Evolutionary conservation across 208 protist genomes (phyloP).

Genomic region (Angomonas ambiguus): DNA sequence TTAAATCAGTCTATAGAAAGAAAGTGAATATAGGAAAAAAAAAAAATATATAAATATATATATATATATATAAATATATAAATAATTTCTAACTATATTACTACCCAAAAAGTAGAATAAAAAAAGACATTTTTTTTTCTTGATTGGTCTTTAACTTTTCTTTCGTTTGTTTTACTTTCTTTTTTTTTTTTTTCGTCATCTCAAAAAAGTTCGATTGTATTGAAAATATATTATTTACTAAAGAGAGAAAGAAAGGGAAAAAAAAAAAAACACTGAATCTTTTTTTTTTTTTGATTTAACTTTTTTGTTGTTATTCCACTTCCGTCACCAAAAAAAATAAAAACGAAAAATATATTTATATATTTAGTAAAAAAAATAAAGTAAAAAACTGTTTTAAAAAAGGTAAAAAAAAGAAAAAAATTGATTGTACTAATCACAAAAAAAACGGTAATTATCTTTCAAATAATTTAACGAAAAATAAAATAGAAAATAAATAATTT

Average conservation of each 20-base stretch:
- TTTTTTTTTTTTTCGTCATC: neutral
- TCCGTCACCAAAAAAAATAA: neutral
- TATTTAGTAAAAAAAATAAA: neutral
- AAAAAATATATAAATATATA: constrained; percentile 2
- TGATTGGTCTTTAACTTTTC: neutral
- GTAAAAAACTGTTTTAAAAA: neutral
- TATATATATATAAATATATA: no score
- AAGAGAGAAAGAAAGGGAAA: neutral
- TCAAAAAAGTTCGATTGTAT: constrained; percentile 1
- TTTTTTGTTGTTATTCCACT: constrained; percentile 1
- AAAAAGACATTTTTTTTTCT: neutral
- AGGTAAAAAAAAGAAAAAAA: constrained; percentile 2
- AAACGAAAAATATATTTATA: neutral
- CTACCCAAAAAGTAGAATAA: no score
- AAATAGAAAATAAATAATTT: no score
- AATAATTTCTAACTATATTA: no score
- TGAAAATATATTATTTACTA: neutral
- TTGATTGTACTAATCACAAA: neutral
- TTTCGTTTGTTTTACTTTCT: neutral
- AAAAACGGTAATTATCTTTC: no score
- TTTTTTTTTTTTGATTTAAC: neutral
- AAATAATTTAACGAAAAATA: no score
- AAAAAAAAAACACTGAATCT: neutral
- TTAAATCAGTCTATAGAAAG: neutral
- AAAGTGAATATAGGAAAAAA: neutral